phyloP scores from a whole-genome alignment of 768 basidiomycete genomes.

The Glaciozyma martinii region DNA sequence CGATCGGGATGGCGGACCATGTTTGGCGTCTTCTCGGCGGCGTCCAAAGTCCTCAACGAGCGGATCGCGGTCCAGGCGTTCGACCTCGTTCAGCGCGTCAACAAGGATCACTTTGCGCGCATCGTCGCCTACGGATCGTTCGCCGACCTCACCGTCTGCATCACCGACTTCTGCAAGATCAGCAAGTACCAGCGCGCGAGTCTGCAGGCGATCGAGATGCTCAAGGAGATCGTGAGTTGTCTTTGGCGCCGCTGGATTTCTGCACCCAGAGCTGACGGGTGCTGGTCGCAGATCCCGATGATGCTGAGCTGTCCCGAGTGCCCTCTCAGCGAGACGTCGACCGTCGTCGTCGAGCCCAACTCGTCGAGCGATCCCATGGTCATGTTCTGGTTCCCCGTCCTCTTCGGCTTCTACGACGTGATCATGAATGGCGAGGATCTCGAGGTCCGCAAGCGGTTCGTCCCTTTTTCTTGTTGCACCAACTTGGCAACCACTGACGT shows the following conservation, averaged over 20 bases:
- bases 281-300: slow-evolving; percentile 63
- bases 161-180: slow-evolving; percentile 98
- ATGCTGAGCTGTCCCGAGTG: slow-evolving; percentile 80
- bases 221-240: slow-evolving; percentile 38
- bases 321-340: slow-evolving; percentile 31
- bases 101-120: slow-evolving; percentile 79
- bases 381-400: slow-evolving; percentile 90
- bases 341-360: slow-evolving; percentile 19
- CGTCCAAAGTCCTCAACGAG: slow-evolving; percentile 70
- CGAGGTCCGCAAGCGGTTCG: slow-evolving; percentile 91
- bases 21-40: slow-evolving; percentile 96
- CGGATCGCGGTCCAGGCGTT: slow-evolving; percentile 87
- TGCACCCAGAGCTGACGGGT: neutral
- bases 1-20: slow-evolving; percentile 98
- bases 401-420: slow-evolving; percentile 98
- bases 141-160: slow-evolving; percentile 89
- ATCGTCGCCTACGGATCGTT: slow-evolving; percentile 91
- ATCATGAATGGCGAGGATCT: slow-evolving; percentile 99
- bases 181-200: slow-evolving; percentile 99
- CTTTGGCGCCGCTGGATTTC: neutral
- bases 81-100: slow-evolving; percentile 85
- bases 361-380: slow-evolving; percentile 66
- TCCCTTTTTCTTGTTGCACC: neutral
- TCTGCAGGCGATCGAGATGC: slow-evolving; percentile 89
- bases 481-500: neutral